phyloP scores from a whole-genome alignment of 2,329 filamentous ascomycete species.

The Penicillium concentricum region DNA sequence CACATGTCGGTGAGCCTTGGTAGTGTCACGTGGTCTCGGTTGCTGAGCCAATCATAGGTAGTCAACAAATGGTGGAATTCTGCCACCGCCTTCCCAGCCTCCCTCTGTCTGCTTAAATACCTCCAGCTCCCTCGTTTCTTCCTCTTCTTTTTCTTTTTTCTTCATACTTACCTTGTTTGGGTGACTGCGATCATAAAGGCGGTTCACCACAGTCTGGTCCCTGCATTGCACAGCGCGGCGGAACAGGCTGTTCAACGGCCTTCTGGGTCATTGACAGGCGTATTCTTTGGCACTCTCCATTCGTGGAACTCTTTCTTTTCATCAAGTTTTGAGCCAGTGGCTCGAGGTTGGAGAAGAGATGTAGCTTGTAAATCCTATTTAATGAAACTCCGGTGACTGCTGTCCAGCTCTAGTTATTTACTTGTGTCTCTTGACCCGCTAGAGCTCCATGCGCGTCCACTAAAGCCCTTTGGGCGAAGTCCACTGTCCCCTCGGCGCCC shows the following conservation, averaged over 20 bases:
- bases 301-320: conserved; percentile 32
- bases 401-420: too few relatives aligned
- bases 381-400: too few relatives aligned
- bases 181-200: conserved; percentile 49
- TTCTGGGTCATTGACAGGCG: conserved; percentile 43
- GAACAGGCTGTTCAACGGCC: conserved; percentile 50
- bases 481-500: too few relatives aligned
- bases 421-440: too few relatives aligned
- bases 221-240: conserved; percentile 60
- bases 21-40: background rate
- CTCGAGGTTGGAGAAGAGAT: conserved; percentile 37
- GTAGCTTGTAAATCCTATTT: background rate
- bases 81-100: conserved; percentile 16
- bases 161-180: conserved; percentile 55
- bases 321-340: conserved; percentile 32
- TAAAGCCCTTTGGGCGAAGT: too few relatives aligned
- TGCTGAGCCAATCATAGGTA: background rate
- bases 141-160: conserved; percentile 43
- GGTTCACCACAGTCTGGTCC: conserved; percentile 48
- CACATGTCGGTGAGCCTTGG: background rate
- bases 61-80: accelerated
- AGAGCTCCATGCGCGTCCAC: too few relatives aligned
- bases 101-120: conserved; percentile 32
- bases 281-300: conserved; percentile 41
- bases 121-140: conserved; percentile 17